phyloP scores from a whole-genome alignment of 805 yeast genomes.

The Spathaspora passalidarum region DNA sequence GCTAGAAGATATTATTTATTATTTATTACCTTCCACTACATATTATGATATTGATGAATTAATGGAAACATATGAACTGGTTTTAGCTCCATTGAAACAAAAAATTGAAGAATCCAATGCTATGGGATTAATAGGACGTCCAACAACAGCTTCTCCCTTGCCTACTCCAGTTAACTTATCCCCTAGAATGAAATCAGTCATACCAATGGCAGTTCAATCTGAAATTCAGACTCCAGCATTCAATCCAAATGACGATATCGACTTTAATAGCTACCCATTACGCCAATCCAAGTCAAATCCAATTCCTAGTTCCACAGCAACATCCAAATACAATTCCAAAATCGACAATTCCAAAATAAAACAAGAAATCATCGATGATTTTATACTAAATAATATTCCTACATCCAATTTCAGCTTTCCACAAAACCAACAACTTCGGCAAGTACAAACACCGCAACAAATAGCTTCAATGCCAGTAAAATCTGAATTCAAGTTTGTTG shows the following conservation, averaged over 20 bases:
- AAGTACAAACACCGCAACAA: not conserved
- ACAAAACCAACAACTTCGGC: slow-evolving; percentile 1
- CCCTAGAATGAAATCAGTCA: not conserved
- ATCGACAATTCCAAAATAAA: slow-evolving; percentile 25
- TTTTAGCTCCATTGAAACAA: slow-evolving; percentile 9
- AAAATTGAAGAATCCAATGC: slow-evolving; percentile 4
- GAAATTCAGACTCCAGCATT: slow-evolving; percentile 1
- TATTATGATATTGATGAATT: slow-evolving; percentile 17
- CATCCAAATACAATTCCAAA: not conserved
- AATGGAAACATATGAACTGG: slow-evolving; percentile 12
- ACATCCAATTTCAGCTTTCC: slow-evolving; percentile 8
- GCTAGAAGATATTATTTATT: slow-evolving; percentile 29
- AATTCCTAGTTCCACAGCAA: not conserved
- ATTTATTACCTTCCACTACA: slow-evolving; percentile 24
- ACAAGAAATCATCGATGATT: slow-evolving; percentile 40
- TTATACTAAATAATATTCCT: slow-evolving; percentile 35
- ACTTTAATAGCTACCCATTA: slow-evolving; percentile 12
- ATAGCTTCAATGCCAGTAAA: not conserved
- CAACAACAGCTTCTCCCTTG: not conserved
- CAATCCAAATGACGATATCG: slow-evolving; percentile 6
- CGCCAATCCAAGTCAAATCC: slow-evolving; percentile 8
- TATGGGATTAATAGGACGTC: not conserved
- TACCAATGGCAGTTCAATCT: not conserved
- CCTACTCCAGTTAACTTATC: slow-evolving; percentile 2
- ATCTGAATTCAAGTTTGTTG: slow-evolving; percentile 8